Conservation (phyloP, 2,329 filamentous ascomycete genomes). For the Fusarium torreyae region DNA sequence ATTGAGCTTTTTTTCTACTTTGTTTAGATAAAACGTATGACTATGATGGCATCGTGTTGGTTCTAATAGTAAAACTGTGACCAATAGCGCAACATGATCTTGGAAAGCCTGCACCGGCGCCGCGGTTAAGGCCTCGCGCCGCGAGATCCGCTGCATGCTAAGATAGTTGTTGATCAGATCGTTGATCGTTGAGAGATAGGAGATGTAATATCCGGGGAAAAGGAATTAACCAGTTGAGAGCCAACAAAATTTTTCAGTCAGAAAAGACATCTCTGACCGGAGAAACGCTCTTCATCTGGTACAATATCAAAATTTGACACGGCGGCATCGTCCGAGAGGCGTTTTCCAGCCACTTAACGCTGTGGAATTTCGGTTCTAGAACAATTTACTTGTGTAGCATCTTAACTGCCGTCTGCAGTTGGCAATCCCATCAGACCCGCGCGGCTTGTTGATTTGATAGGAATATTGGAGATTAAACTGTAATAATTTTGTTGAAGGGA, state of each 20-base stretch:
- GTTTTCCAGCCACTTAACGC: conserved; percentile 21
- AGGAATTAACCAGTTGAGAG: background rate
- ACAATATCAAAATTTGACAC: conserved; percentile 13
- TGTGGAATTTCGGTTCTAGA: conserved; percentile 38
- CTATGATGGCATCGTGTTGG: conserved; percentile 12
- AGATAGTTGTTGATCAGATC: background rate
- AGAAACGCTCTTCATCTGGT: conserved; percentile 9
- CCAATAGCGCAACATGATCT: conserved; percentile 3
- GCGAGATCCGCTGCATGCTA: background rate
- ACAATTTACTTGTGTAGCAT: conserved; percentile 23
- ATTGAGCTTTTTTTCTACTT: background rate
- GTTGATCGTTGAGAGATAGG: background rate
- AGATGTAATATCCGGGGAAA: background rate
- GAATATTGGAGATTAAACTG: background rate
- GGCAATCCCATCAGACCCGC: conserved; percentile 1
- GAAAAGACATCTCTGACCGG: background rate
- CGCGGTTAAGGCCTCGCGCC: background rate
- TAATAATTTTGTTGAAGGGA: background rate
- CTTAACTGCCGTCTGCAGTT: background rate
- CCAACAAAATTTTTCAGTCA: background rate
- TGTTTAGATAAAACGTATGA: conserved; percentile 22
- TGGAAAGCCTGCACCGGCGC: background rate
- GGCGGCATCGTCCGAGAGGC: conserved; percentile 35
- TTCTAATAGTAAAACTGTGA: background rate
- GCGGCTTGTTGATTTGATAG: conserved; percentile 1